These are phyloP conservation scores for Fusarium proliferatum DNA, from an alignment of 2,329 filamentous ascomycete genomes.

Conservation along the genomic window DNA sequence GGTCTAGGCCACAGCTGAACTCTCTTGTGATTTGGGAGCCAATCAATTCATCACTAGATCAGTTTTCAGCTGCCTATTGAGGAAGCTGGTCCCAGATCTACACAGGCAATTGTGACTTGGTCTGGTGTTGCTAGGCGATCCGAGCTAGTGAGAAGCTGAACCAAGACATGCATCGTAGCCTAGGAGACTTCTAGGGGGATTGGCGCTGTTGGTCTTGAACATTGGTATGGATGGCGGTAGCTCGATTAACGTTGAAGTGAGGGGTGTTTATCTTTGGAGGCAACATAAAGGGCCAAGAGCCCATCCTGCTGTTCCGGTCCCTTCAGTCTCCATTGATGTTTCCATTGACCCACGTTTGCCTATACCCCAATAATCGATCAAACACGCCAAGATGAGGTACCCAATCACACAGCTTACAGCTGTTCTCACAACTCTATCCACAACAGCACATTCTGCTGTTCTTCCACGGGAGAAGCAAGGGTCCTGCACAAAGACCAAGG, in stretches of 20 bases:
- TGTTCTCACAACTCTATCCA: not conserved
- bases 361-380: not conserved
- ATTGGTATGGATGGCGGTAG: not conserved
- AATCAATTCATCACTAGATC: not conserved
- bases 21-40: not conserved
- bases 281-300: not conserved
- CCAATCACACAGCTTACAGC: slow-evolving; percentile 3
- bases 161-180: not conserved
- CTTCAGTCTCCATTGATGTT: not conserved
- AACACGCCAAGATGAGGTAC: not conserved
- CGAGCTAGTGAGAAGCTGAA: not conserved
- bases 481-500: slow-evolving; percentile 46
- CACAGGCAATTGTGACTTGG: not conserved
- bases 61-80: not conserved
- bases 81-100: not conserved
- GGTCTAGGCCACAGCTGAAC: not conserved
- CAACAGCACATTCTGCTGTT: not conserved
- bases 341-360: not conserved
- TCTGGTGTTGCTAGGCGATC: not conserved
- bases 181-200: not conserved
- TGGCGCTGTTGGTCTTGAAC: not conserved
- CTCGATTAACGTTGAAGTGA: not conserved
- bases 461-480: slow-evolving; percentile 1
- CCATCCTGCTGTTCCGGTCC: not conserved
- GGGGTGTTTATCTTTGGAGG: not conserved